phyloP scores from a whole-genome alignment of 805 yeast genomes.

The Ogataea populi-albae region DNA sequence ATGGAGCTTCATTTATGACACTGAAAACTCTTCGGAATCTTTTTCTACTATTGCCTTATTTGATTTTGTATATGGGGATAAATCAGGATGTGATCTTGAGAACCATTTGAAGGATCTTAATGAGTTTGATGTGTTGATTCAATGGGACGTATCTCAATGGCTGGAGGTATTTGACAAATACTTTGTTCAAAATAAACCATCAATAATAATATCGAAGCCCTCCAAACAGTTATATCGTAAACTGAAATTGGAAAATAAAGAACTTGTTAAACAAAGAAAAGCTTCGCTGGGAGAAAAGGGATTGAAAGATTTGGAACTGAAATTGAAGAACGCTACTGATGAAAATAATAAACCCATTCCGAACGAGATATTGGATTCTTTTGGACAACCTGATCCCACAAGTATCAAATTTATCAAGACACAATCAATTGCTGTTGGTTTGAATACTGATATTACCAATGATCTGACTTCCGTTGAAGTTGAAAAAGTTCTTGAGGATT shows the following conservation, averaged over 20 bases:
- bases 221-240: slow-evolving; percentile 55
- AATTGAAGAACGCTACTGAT: slow-evolving; percentile 58
- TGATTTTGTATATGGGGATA: slow-evolving; percentile 77
- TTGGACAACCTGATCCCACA: slow-evolving; percentile 72
- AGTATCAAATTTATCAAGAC: slow-evolving; percentile 72
- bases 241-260: slow-evolving; percentile 49
- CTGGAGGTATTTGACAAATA: slow-evolving; percentile 46
- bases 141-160: slow-evolving; percentile 75
- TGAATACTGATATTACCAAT: slow-evolving; percentile 34
- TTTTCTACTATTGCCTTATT: slow-evolving; percentile 66
- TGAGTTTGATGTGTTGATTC: slow-evolving; percentile 56
- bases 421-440: slow-evolving; percentile 58
- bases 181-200: slow-evolving; percentile 60
- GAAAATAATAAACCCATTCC: slow-evolving; percentile 81
- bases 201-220: slow-evolving; percentile 70
- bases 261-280: slow-evolving; percentile 48
- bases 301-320: slow-evolving; percentile 45
- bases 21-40: slow-evolving; percentile 61
- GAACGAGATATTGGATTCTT: slow-evolving; percentile 52
- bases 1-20: slow-evolving; percentile 55
- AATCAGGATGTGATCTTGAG: slow-evolving; percentile 55
- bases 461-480: slow-evolving; percentile 25
- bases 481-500: slow-evolving; percentile 22
- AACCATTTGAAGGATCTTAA: slow-evolving; percentile 51
- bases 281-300: slow-evolving; percentile 58